Evolutionary conservation across 441 rosid species (phyloP), one percentile per base, ranked within the genome.

Genomic region (Erodium moschatum): DNA sequence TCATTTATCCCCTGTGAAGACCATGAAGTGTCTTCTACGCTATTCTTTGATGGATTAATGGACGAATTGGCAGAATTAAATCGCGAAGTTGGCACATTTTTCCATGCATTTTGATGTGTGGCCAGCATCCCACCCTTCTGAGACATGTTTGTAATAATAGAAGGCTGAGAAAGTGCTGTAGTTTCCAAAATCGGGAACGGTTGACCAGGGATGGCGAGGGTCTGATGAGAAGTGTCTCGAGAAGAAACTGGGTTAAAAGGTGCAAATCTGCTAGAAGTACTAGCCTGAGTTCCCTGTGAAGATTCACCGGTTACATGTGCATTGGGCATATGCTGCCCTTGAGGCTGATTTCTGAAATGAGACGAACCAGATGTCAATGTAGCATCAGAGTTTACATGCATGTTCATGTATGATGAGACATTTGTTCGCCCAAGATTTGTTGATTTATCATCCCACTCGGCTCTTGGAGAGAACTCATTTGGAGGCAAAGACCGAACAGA

Each of bases 151-250:
- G 85, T 73, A 31, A 65, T 67, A 70, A 69, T 65, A 75, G 70
- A 66, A 67, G 73, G 70, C 69, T 80, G 86, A 65, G 79, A 72
- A 71, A 83, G 73, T 60, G 82, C 61, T 73, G 76, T 68, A 70
- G 81, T 50, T 46, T 82, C 85, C 74, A 77, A 70, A 73, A 81
- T 77, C 4, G 85, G 77, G 69, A 84, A 91, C 20, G 81, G 83
- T 65, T 76, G 86, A 65, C 69, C 64, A 48, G 52, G 78, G 74
- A 58, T 66, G 65, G 71, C 60, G 18, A 52, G 60, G 72, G 73
- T 75, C 13, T 63, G 74, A 70, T 73, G 75, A 21, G 79, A 76
- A 48, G 75, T 70, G 48, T 75, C 81, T 48, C 67, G 72, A 70
- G 84, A 69, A 29, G 89, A 70, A 15, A 69, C 73, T 58, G 68